These are phyloP conservation scores for Quercus agrifolia DNA, from an alignment of 306 rosid species.

Conservation along the genomic window DNA sequence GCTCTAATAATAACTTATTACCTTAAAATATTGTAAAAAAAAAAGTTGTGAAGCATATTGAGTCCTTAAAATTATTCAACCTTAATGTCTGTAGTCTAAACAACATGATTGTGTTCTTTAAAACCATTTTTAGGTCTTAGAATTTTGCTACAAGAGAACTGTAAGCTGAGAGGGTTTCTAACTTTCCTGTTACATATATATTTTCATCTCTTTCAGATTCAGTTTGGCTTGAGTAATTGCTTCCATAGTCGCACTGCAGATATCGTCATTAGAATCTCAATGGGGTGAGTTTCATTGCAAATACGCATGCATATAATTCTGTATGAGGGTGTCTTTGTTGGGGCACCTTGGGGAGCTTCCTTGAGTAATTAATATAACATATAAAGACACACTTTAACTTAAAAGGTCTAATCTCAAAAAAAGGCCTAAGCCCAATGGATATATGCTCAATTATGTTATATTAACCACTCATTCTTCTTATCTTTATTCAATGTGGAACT, in stretches of 20 bases:
- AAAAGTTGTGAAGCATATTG: not conserved
- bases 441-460: no score
- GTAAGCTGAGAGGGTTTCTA: not conserved
- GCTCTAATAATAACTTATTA: no score
- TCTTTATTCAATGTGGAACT: no score
- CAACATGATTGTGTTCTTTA: not conserved
- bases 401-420: no score
- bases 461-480: no score
- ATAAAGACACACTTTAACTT: no score
- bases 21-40: no score
- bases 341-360: no score
- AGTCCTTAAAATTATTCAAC: no score
- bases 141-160: not conserved
- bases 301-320: not conserved
- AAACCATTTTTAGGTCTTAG: not conserved
- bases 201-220: slow-evolving; percentile 28
- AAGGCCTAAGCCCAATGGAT: no score
- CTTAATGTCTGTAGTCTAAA: not conserved
- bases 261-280: slow-evolving; percentile 48
- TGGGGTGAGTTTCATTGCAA: slow-evolving; percentile 47
- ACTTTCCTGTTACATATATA: not conserved
- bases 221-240: slow-evolving; percentile 34
- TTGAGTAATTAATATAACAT: no score
- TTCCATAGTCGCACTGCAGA: slow-evolving; percentile 41
- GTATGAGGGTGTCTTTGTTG: not conserved